These are phyloP conservation scores for Synchytrium microbalum DNA, from an alignment of 371 early-diverging fungal species.

Conservation along the genomic window DNA sequence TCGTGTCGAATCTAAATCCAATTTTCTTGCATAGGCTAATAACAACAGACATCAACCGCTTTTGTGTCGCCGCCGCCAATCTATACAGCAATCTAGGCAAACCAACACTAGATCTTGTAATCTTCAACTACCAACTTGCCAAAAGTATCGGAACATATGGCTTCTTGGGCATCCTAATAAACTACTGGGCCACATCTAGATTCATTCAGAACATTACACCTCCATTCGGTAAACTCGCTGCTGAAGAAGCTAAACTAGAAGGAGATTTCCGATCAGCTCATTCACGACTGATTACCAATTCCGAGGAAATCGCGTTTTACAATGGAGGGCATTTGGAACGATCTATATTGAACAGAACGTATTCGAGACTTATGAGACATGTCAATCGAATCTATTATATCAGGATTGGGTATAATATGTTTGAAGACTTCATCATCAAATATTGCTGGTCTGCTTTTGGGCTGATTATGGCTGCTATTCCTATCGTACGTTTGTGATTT, in stretches of 20 bases:
- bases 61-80: constrained; percentile 55
- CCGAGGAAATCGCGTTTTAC: constrained; percentile 84
- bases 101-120: constrained; percentile 73
- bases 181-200: constrained; percentile 61
- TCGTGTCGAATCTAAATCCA: too few species aligned
- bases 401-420: constrained; percentile 76
- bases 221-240: constrained; percentile 77
- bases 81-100: constrained; percentile 81
- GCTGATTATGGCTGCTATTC: constrained; percentile 66
- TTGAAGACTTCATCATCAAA: constrained; percentile 85
- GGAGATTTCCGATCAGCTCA: constrained; percentile 84
- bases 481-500: too few species aligned
- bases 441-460: constrained; percentile 44
- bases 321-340: constrained; percentile 68
- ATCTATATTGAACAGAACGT: constrained; percentile 60
- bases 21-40: neutral
- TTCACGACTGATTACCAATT: constrained; percentile 76
- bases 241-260: constrained; percentile 73
- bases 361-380: constrained; percentile 61
- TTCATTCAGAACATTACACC: constrained; percentile 70
- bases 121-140: constrained; percentile 75
- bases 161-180: constrained; percentile 56
- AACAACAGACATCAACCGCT: constrained; percentile 75
- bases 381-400: constrained; percentile 71
- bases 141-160: constrained; percentile 67